Conservation (phyloP, 2,329 filamentous ascomycete species). For the Aspergillus fijiensis region DNA sequence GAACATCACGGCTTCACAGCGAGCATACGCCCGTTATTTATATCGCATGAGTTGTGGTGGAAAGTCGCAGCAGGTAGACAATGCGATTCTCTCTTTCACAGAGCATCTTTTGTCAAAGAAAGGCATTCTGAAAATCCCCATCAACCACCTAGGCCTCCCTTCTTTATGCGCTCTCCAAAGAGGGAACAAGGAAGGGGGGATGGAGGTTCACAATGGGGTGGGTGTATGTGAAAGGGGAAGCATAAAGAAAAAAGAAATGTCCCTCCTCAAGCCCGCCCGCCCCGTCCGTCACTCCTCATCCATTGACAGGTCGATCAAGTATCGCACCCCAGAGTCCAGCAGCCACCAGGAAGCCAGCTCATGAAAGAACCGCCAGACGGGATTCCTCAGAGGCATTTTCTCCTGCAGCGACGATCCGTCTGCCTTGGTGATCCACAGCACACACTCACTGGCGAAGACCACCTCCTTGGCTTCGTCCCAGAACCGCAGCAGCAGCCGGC, state of each 20-base stretch:
- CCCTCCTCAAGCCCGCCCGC: not conserved
- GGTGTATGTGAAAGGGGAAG: not conserved
- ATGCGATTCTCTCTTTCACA: not conserved
- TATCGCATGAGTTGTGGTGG: not conserved
- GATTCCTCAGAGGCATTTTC: constrained; percentile 32
- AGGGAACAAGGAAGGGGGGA: not conserved
- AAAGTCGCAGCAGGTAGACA: not conserved
- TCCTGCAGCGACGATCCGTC: constrained; percentile 6
- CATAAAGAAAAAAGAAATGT: not conserved
- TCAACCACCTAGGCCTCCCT: not conserved
- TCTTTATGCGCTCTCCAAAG: not conserved
- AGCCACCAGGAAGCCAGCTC: constrained; percentile 39
- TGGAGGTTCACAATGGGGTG: no score
- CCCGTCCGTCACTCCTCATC: constrained; percentile 6
- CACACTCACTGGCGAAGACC: constrained; percentile 30
- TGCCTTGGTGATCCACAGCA: constrained; percentile 31
- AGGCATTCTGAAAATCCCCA: not conserved
- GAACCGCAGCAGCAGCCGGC: constrained; percentile 28
- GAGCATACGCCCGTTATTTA: not conserved
- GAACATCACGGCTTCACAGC: no score
- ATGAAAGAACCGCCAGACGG: constrained; percentile 31
- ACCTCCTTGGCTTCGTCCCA: constrained; percentile 17
- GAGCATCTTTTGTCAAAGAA: not conserved
- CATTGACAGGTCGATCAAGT: constrained; percentile 25
- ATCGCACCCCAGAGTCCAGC: constrained; percentile 34